Base-by-base conservation (phyloP, 805 yeast species). In the Ogataea paradorogensis region DNA sequence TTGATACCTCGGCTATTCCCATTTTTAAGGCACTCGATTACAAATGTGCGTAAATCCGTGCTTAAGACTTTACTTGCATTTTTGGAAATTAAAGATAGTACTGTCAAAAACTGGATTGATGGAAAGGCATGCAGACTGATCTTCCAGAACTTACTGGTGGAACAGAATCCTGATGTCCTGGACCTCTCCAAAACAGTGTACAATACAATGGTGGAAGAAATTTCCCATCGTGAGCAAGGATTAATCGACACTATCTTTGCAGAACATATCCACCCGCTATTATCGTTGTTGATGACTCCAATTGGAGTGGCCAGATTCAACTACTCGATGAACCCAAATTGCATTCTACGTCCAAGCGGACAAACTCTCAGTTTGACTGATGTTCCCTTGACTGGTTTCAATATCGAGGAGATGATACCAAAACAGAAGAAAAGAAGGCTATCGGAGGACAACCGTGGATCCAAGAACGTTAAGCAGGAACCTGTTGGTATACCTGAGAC, bases 1-100 rank as follows among this genome's bases (percentile, higher is more conserved):
- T 66, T 93, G 43, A 88, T 93, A n/a, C 98, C 99, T 2, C 77
- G 91, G 50, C 69, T 93, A 27, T 91, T 82, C 55, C 97, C 97
- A 15, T 93, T 93, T 55, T 70, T 93, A 47, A 77, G 99, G 50
- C 99, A 93, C 63, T 88, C 98, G 1, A 89, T 93, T 43, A 75
- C 90, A 2, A 85, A 87, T 51, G 98, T 93, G 9, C 75, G 99
- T 51, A 82, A 78, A 53, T 86, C 98, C 0, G 96, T 91, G 2
- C 65, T 93, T 28, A 78, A 84, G 45, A 83, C 97, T 1, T 66
- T 93, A 20, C 57, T 76, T 28, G 93, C 95, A 35, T 90, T 95
- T 54, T 66, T 89, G 40, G 53, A 64, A 9, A 68, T 75, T 29
- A 79, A 81, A 45, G 68, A 73, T 31, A 48, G 60, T 14, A 59